These are phyloP conservation scores for Citrus trifoliata DNA, from an alignment of 345 rosid genomes.

Conservation along the genomic window DNA sequence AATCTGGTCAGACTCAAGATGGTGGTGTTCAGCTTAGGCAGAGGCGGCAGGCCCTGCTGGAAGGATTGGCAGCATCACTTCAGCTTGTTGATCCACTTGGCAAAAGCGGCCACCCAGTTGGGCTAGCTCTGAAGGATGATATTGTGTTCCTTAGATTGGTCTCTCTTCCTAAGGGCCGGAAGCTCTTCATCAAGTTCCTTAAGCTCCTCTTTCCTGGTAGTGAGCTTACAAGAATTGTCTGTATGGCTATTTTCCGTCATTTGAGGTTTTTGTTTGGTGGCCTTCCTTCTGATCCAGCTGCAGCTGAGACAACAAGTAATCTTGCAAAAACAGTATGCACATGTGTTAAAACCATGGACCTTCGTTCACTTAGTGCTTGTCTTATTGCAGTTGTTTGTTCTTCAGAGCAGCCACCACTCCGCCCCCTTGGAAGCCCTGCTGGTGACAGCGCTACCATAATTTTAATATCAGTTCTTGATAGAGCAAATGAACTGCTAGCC, in stretches of 20 bases:
- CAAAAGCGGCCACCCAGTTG: constrained; percentile 47
- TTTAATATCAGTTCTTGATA: constrained; percentile 78
- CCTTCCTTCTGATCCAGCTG: constrained; percentile 54
- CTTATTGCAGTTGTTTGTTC: constrained; percentile 98
- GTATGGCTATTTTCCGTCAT: constrained; percentile 95
- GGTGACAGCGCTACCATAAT: constrained; percentile 87
- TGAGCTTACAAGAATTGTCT: constrained; percentile 76
- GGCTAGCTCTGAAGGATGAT: constrained; percentile 66
- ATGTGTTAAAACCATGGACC: constrained; percentile 79
- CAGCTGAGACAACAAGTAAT: constrained; percentile 57
- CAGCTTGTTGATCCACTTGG: constrained; percentile 92
- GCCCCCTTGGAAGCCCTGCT: constrained; percentile 84
- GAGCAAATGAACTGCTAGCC: constrained; percentile 66
- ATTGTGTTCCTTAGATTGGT: constrained; percentile 71
- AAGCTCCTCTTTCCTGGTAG: constrained; percentile 83
- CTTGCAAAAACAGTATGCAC: constrained; percentile 64
- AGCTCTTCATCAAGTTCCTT: constrained; percentile 60
- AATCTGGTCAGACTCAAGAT: constrained; percentile 70
- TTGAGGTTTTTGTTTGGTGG: constrained; percentile 86
- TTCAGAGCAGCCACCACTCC: constrained; percentile 92
- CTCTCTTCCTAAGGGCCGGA: constrained; percentile 83
- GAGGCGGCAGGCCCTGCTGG: constrained; percentile 67
- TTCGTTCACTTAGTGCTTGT: constrained; percentile 84
- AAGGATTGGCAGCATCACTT: constrained; percentile 83
- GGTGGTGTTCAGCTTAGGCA: constrained; percentile 76